These are phyloP conservation scores for Phlebiopsis gigantea DNA, from an alignment of 768 basidiomycete species.

Conservation along the genomic window DNA sequence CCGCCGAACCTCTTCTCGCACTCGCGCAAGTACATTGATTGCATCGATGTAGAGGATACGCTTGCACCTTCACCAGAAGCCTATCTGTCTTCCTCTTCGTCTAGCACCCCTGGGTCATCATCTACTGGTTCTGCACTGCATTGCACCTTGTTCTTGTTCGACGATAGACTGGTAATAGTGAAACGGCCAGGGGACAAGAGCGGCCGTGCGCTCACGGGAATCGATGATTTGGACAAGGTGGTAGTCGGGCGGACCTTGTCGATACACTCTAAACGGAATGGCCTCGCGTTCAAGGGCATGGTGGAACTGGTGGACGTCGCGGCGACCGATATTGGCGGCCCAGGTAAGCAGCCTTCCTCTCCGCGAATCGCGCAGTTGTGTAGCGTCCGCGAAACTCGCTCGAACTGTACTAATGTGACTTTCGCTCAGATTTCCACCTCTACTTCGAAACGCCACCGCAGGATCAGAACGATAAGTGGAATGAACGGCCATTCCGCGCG, in stretches of 20 bases:
- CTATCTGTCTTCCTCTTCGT: constrained; percentile 14
- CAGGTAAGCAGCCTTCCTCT: constrained; percentile 47
- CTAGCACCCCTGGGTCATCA: not conserved
- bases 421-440: constrained; percentile 67
- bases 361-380: not conserved
- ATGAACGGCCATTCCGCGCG: constrained; percentile 78
- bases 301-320: constrained; percentile 82
- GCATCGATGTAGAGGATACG: constrained; percentile 88
- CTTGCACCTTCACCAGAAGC: constrained; percentile 44
- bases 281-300: constrained; percentile 79
- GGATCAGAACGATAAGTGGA: constrained; percentile 85
- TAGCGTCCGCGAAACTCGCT: not conserved
- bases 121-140: constrained; percentile 46
- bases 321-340: constrained; percentile 78
- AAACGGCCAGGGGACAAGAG: constrained; percentile 82
- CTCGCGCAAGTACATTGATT: constrained; percentile 83
- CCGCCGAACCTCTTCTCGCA: constrained; percentile 88
- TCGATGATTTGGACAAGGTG: constrained; percentile 75
- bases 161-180: constrained; percentile 88
- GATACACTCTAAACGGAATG: constrained; percentile 65
- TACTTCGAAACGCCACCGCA: constrained; percentile 79
- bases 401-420: not conserved
- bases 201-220: constrained; percentile 64
- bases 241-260: constrained; percentile 56
- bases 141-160: constrained; percentile 89